phyloP scores from a whole-genome alignment of 805 yeast genomes.

The Pichia paraexigua region DNA sequence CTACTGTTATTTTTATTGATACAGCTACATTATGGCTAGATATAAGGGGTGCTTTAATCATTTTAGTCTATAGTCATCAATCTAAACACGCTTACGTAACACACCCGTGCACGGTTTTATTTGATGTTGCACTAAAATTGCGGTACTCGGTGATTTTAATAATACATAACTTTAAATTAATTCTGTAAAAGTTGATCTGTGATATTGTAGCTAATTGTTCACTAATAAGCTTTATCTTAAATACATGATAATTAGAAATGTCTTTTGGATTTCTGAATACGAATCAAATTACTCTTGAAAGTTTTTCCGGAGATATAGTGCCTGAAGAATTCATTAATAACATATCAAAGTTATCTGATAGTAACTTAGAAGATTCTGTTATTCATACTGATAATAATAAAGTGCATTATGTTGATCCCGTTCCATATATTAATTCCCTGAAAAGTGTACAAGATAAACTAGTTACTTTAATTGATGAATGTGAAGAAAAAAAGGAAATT shows the following conservation, averaged over 20 bases:
- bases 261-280: slow-evolving; percentile 26
- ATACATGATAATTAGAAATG: neutral
- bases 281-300: slow-evolving; percentile 32
- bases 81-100: neutral
- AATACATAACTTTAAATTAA: no score
- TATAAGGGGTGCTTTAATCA: neutral
- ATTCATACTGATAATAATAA: slow-evolving; percentile 4
- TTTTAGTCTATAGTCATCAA: neutral
- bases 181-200: no score
- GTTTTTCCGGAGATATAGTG: slow-evolving; percentile 60
- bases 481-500: slow-evolving; percentile 40
- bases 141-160: no score
- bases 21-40: no score
- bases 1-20: no score
- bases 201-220: no score
- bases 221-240: no score
- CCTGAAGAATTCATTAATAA: slow-evolving; percentile 77
- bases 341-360: slow-evolving; percentile 37
- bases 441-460: slow-evolving; percentile 76
- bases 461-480: slow-evolving; percentile 50
- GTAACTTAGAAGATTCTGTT: neutral
- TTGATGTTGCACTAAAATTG: no score
- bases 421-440: slow-evolving; percentile 89
- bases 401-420: slow-evolving; percentile 50
- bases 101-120: neutral